Conservation (phyloP, 1,284 basidiomycete species). For the Leccinum griseonigrum region DNA sequence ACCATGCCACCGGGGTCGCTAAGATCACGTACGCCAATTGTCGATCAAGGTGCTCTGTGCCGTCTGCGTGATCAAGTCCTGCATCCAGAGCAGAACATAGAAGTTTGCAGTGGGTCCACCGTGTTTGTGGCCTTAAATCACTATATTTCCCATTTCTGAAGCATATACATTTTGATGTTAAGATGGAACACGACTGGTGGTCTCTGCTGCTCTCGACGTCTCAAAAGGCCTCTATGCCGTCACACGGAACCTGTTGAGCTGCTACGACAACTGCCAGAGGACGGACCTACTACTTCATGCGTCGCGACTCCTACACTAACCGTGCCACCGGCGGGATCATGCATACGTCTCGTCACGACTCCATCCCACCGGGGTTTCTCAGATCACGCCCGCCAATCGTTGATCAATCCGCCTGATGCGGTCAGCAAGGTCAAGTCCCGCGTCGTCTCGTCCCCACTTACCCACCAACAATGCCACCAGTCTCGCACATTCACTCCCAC, state of each 20-base stretch:
- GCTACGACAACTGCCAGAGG: slow-evolving; percentile 28
- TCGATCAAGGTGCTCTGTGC: too few species aligned
- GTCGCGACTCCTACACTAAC: slow-evolving; percentile 86
- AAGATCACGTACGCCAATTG: too few species aligned
- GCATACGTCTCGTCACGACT: slow-evolving; percentile 82
- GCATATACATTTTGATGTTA: slow-evolving; percentile 66
- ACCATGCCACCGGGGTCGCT: too few species aligned
- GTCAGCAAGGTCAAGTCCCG: too few species aligned
- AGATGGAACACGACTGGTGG: too few species aligned
- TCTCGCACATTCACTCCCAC: too few species aligned
- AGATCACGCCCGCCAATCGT: slow-evolving; percentile 77
- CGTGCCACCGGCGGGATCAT: slow-evolving; percentile 74
- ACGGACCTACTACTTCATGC: slow-evolving; percentile 51
- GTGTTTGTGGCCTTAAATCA: slow-evolving; percentile 15
- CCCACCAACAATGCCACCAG: too few species aligned
- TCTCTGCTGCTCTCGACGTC: slow-evolving; percentile 33
- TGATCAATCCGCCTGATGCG: slow-evolving; percentile 55
- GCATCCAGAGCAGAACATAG: too few species aligned
- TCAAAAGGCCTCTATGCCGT: slow-evolving; percentile 54
- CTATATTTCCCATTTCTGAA: neutral
- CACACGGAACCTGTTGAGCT: slow-evolving; percentile 56
- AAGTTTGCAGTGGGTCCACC: slow-evolving; percentile 12
- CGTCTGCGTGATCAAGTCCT: too few species aligned
- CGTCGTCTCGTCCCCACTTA: too few species aligned
- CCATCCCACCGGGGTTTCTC: too few species aligned